Conservation (phyloP, 2,329 filamentous ascomycete genomes). For the Paraconiothyrium sp. region DNA sequence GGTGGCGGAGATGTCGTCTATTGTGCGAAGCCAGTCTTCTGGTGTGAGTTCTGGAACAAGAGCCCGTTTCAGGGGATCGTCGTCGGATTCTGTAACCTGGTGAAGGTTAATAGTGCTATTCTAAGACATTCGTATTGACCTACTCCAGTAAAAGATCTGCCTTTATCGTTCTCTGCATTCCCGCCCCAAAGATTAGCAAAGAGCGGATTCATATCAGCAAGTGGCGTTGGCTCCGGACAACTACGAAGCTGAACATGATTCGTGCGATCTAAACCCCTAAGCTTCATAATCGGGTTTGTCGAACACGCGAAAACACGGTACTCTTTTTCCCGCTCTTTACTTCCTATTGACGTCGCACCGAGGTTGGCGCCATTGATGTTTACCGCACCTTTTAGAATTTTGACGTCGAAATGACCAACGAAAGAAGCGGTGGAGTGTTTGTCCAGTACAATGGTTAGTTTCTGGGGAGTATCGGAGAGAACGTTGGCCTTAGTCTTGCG, state of each 20-base stretch:
- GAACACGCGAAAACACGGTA: conserved; percentile 71
- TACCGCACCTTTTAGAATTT: conserved; percentile 68
- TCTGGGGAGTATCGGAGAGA: conserved; percentile 33
- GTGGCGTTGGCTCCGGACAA: conserved; percentile 59
- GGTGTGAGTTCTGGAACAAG: conserved; percentile 62
- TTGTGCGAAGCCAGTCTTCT: conserved; percentile 63
- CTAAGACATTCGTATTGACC: conserved; percentile 24
- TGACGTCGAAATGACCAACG: conserved; percentile 74
- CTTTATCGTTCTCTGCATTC: conserved; percentile 23
- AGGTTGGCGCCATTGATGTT: conserved; percentile 73
- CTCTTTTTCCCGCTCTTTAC: conserved; percentile 21
- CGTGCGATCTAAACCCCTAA: conserved; percentile 65
- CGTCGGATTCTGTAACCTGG: conserved; percentile 40
- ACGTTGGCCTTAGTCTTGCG: conserved; percentile 33
- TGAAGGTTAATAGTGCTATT: conserved; percentile 13
- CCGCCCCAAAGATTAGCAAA: conserved; percentile 75
- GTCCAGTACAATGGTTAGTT: conserved; percentile 39
- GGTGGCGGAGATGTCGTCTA: conserved; percentile 47
- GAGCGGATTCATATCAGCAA: conserved; percentile 71
- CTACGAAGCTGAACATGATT: conserved; percentile 58
- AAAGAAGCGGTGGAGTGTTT: conserved; percentile 50
- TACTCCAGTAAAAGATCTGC: conserved; percentile 46
- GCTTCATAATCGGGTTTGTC: conserved; percentile 74
- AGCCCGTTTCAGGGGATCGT: conserved; percentile 37
- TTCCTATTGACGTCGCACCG: conserved; percentile 46